Conservation (phyloP, 2,329 filamentous ascomycete genomes). For the Paecilomyces dactylethromorphus region DNA sequence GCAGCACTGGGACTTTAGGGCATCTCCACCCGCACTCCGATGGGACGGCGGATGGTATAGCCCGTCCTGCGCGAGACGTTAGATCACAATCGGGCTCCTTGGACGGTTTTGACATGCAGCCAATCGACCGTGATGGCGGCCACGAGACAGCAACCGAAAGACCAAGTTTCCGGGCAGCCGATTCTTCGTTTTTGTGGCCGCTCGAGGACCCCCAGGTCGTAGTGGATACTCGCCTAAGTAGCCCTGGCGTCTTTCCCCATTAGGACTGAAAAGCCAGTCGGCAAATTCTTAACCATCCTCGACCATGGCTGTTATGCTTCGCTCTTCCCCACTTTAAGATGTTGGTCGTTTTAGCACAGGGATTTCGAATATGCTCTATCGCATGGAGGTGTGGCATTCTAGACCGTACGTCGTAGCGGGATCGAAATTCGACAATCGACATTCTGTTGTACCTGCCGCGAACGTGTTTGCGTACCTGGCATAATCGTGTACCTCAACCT, state of each 20-base stretch:
- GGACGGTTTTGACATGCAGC: background rate
- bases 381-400: background rate
- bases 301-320: background rate
- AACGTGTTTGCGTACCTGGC: too few species aligned
- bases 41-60: background rate
- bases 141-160: background rate
- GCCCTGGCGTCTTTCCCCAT: background rate
- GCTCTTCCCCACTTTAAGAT: background rate
- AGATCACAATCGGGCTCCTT: background rate
- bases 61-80: background rate
- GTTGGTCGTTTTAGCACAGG: background rate
- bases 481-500: too few species aligned
- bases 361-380: background rate
- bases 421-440: background rate
- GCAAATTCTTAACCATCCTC: background rate
- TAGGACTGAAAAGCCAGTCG: background rate
- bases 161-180: background rate
- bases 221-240: background rate
- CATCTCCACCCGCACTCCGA: slow-evolving; percentile 7
- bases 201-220: background rate
- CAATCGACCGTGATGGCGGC: background rate
- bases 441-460: too few species aligned
- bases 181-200: background rate
- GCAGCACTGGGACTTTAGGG: slow-evolving; percentile 29
- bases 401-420: background rate